Percentiles rank a stretch among this genome's conserved stretches.
Conservation (phyloP, 2,329 filamentous ascomycete species). For the Aspergillus sp. region DNA sequence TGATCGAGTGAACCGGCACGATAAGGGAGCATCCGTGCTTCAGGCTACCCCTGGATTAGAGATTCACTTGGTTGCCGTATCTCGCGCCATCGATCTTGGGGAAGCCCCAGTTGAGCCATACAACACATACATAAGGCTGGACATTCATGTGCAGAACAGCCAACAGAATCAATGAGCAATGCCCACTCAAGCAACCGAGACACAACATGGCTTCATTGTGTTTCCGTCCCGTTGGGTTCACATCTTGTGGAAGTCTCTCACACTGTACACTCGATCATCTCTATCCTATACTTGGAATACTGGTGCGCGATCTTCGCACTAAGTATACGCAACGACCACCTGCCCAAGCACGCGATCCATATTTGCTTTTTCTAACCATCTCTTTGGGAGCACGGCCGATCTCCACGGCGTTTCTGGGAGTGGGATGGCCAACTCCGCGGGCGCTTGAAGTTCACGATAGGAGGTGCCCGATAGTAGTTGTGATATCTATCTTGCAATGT, state of each 20-base stretch:
- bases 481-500: background rate
- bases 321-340: background rate
- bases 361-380: background rate
- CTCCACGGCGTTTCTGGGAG: background rate
- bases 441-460: background rate
- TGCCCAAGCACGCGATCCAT: background rate
- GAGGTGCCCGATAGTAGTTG: background rate
- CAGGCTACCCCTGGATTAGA: background rate
- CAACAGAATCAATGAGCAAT: too few relatives aligned
- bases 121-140: background rate
- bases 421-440: slow-evolving; percentile 7
- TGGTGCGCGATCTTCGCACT: background rate
- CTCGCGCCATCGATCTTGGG: background rate
- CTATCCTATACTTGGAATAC: background rate
- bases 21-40: background rate
- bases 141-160: background rate
- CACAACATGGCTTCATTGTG: too few relatives aligned
- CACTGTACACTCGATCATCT: background rate
- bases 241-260: too few relatives aligned
- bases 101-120: background rate
- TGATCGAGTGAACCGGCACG: background rate
- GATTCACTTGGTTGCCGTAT: background rate
- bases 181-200: background rate
- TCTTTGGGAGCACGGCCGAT: background rate
- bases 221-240: too few relatives aligned